Conservation (phyloP, 2,329 filamentous ascomycete species). For the Westerdykella sp. region DNA sequence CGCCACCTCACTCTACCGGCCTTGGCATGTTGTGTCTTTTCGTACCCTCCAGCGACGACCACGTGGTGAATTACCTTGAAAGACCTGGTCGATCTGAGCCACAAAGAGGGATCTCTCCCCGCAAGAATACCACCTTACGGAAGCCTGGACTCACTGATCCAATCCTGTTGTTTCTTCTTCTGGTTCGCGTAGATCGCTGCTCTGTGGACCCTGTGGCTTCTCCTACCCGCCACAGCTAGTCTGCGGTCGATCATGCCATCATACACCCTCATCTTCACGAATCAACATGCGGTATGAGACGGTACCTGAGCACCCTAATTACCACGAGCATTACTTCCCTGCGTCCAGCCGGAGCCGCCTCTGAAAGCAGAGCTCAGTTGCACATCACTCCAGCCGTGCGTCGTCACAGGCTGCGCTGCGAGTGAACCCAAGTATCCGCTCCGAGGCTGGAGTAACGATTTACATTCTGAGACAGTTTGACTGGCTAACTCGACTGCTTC, state of each 20-base stretch:
- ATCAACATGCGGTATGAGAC: constrained; percentile 10
- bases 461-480: constrained; percentile 3
- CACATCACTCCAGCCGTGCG: constrained; percentile 7
- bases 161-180: constrained; percentile 2
- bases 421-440: constrained; percentile 1
- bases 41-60: not conserved
- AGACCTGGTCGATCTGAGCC: constrained; percentile 7
- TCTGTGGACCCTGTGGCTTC: constrained; percentile 15
- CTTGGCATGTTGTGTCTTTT: not conserved
- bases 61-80: not conserved
- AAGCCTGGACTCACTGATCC: not conserved
- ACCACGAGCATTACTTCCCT: constrained; percentile 7
- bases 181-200: constrained; percentile 4
- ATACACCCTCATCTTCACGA: constrained; percentile 15
- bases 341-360: constrained; percentile 9
- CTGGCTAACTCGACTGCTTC: not conserved
- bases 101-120: constrained; percentile 5
- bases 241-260: constrained; percentile 24
- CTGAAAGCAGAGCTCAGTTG: not conserved
- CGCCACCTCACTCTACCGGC: not conserved
- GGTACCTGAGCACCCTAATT: constrained; percentile 24
- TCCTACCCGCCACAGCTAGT: constrained; percentile 15
- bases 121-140: constrained; percentile 4
- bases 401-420: constrained; percentile 14
- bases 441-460: constrained; percentile 16